Percentiles rank a stretch among this genome's conserved stretches.
Conservation (phyloP, 2,329 filamentous ascomycete species). For the Talaromyces sp. region DNA sequence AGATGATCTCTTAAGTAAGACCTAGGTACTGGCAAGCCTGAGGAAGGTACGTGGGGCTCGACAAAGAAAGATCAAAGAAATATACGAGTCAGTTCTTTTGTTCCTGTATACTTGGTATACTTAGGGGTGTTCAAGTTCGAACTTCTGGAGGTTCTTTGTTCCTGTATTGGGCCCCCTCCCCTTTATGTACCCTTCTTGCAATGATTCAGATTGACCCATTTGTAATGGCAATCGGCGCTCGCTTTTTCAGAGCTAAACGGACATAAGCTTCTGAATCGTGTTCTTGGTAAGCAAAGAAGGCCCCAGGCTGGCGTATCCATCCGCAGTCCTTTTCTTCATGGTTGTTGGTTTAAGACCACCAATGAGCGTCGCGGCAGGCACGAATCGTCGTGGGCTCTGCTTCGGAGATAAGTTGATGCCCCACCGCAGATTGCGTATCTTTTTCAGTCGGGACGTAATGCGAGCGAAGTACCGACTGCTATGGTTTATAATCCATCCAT, state of each 20-base stretch:
- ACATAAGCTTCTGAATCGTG: background rate
- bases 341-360: background rate
- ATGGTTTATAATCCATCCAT: background rate
- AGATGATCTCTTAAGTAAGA: conserved; percentile 1
- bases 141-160: background rate
- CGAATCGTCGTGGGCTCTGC: background rate
- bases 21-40: background rate
- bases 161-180: background rate
- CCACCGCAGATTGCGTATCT: background rate
- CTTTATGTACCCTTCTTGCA: background rate
- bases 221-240: background rate
- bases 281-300: background rate
- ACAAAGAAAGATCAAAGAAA: background rate
- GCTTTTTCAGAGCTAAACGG: background rate
- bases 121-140: background rate
- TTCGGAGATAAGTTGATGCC: background rate
- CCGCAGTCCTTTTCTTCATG: background rate
- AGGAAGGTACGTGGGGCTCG: background rate
- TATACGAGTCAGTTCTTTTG: background rate
- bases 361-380: background rate
- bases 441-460: background rate
- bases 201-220: background rate
- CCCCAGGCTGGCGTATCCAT: too few species aligned
- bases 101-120: too few species aligned
- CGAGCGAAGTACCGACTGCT: background rate